A percentile compares a stretch with the other conserved stretches of the same genome.
Evolutionary conservation across 495 filamentous ascomycete genomes (phyloP).

Genomic region (Chaetomium fimeti): DNA sequence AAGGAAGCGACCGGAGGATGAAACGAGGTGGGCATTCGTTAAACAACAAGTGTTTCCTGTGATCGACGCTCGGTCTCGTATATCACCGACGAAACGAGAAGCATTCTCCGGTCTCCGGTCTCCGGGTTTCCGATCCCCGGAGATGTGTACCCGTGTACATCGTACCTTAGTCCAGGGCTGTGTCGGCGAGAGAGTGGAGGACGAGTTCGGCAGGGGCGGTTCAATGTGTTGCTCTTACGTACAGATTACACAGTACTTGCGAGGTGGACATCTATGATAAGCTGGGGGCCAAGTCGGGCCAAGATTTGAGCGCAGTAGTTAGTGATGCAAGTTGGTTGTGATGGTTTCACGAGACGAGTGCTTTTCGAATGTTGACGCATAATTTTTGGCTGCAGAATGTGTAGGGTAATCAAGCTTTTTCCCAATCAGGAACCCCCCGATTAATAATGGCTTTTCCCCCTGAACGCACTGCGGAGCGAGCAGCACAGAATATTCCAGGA

Average conservation of each 20-base stretch:
- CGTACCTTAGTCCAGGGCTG: background rate
- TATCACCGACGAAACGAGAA: background rate
- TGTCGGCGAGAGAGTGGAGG: background rate
- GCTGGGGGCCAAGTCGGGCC: background rate
- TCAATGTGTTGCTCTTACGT: background rate
- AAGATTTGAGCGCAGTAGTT: background rate
- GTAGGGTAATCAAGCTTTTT: background rate
- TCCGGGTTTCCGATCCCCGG: background rate
- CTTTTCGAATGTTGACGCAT: no score
- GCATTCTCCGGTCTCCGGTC: background rate
- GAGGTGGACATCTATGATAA: background rate
- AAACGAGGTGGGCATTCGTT: background rate
- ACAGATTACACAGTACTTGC: background rate
- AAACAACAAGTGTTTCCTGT: background rate
- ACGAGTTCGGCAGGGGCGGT: background rate
- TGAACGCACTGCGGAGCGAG: background rate
- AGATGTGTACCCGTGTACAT: no score
- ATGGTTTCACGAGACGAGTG: no score
- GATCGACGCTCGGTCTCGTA: background rate
- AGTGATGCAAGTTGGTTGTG: no score
- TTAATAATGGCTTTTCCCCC: background rate
- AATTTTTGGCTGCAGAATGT: no score
- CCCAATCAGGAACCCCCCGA: background rate
- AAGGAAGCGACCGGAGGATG: background rate
- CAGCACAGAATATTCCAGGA: background rate